Percentiles rank a stretch among this genome's conserved stretches.
These are phyloP conservation scores for Pseudogymnoascus sp. DNA, from an alignment of 2,329 filamentous ascomycete species.

Conservation along the genomic window DNA sequence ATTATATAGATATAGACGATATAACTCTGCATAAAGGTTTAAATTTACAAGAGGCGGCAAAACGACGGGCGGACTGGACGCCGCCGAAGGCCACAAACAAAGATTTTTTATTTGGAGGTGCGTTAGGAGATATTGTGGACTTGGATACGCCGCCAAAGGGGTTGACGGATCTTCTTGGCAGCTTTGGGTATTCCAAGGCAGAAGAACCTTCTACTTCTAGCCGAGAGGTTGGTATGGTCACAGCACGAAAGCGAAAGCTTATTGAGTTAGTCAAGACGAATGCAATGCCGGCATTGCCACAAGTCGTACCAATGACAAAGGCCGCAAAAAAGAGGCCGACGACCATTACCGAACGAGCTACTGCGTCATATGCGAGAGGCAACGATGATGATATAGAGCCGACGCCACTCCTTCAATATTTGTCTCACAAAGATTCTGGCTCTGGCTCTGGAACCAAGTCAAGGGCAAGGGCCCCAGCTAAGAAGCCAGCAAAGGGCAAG, in stretches of 20 bases:
- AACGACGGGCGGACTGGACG: constrained; percentile 58
- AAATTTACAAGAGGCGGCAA: constrained; percentile 35
- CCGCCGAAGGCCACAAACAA: constrained; percentile 42
- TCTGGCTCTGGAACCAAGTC: constrained; percentile 14
- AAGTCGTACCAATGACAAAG: constrained; percentile 39
- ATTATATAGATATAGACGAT: constrained; percentile 1
- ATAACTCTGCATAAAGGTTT: constrained; percentile 12
- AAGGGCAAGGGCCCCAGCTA: constrained; percentile 20
- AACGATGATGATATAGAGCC: constrained; percentile 27
- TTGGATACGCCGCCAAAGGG: not conserved
- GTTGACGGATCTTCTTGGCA: constrained; percentile 27
- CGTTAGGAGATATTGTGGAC: not conserved
- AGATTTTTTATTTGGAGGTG: constrained; percentile 7
- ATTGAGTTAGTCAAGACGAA: constrained; percentile 41
- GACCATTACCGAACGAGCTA: constrained; percentile 72
- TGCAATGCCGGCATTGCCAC: constrained; percentile 19
- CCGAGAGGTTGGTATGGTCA: constrained; percentile 10
- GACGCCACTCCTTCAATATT: constrained; percentile 39
- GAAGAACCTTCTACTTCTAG: constrained; percentile 14
- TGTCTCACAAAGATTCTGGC: constrained; percentile 22
- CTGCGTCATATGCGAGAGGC: constrained; percentile 52
- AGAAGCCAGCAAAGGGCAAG: constrained; percentile 30
- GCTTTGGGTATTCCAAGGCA: constrained; percentile 31
- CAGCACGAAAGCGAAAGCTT: constrained; percentile 46
- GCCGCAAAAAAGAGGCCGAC: constrained; percentile 58